These are phyloP conservation scores for Plasmodium relictum DNA, from an alignment of 169 alveolate genomes.

Conservation along the genomic window DNA sequence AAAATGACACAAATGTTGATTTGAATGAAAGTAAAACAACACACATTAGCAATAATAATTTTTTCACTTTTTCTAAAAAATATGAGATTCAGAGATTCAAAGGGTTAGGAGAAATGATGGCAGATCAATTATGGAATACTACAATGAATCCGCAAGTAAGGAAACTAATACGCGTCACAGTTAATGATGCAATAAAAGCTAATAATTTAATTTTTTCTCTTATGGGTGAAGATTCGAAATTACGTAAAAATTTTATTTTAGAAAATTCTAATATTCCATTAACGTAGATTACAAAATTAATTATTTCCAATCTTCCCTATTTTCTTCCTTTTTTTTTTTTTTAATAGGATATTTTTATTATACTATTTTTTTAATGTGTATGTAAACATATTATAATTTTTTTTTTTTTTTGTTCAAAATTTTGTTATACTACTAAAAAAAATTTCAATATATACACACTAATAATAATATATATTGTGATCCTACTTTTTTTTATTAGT, in stretches of 20 bases:
- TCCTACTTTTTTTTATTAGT: too few relatives aligned
- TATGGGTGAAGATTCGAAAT: slow-evolving; percentile 87
- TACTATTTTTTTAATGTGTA: too few relatives aligned
- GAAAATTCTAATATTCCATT: slow-evolving; percentile 77
- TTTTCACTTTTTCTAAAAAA: slow-evolving; percentile 59
- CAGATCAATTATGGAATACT: slow-evolving; percentile 89
- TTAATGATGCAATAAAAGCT: slow-evolving; percentile 82
- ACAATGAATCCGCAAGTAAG: slow-evolving; percentile 89
- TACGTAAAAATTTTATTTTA: slow-evolving; percentile 84
- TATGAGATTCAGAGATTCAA: slow-evolving; percentile 86
- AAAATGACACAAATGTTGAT: not conserved
- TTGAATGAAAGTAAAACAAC: not conserved
- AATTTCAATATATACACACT: too few relatives aligned
- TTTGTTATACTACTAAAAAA: too few relatives aligned
- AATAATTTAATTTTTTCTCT: slow-evolving; percentile 80
- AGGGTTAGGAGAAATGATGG: slow-evolving; percentile 92
- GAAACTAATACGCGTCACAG: slow-evolving; percentile 83
- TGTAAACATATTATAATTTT: too few relatives aligned
- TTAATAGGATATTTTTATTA: too few relatives aligned
- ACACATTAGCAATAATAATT: slow-evolving; percentile 8
- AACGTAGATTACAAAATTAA: too few relatives aligned
- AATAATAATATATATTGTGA: too few relatives aligned
- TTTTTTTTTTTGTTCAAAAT: too few relatives aligned
- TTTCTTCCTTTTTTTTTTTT: too few relatives aligned
- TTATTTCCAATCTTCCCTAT: too few relatives aligned